These are phyloP conservation scores for Pisolithus microcarpus DNA, from an alignment of 768 basidiomycete species.

Conservation along the genomic window DNA sequence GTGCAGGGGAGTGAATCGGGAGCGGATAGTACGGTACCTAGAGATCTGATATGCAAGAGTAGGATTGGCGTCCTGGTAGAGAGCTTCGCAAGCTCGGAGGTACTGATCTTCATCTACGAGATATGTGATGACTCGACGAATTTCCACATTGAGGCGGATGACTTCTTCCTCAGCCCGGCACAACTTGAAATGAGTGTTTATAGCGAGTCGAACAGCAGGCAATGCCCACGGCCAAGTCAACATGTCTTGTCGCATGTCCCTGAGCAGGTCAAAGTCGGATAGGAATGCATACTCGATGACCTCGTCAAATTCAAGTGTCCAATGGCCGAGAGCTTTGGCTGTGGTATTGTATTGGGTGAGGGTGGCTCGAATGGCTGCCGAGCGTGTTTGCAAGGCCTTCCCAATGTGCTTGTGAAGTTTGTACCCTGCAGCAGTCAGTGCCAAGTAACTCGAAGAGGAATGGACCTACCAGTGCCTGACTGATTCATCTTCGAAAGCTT, in stretches of 20 bases:
- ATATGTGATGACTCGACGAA: neutral
- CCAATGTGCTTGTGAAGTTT: constrained; percentile 6
- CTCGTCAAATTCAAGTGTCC: constrained; percentile 10
- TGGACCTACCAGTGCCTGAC: constrained; percentile 10
- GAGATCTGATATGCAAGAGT: too few relatives aligned
- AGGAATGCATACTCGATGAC: constrained; percentile 12
- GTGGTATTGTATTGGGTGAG: neutral
- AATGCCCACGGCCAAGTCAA: constrained; percentile 12
- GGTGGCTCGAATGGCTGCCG: constrained; percentile 11
- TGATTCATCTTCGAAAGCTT: constrained; percentile 18
- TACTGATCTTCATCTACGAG: neutral
- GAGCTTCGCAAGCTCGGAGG: too few relatives aligned
- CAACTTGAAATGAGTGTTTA: neutral
- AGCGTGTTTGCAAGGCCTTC: constrained; percentile 1
- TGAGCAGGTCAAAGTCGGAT: constrained; percentile 12
- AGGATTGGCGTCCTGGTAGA: too few relatives aligned
- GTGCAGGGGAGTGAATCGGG: too few relatives aligned
- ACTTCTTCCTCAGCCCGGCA: neutral
- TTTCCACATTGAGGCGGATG: neutral
- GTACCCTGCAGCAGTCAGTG: neutral
- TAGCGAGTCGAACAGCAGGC: constrained; percentile 3
- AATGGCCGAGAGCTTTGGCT: neutral
- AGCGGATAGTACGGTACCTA: too few relatives aligned
- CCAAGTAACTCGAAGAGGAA: too few relatives aligned
- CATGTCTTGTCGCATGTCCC: neutral